Base-by-base conservation (phyloP, 2,329 filamentous ascomycete species). In the Fonsecaea monophora region DNA sequence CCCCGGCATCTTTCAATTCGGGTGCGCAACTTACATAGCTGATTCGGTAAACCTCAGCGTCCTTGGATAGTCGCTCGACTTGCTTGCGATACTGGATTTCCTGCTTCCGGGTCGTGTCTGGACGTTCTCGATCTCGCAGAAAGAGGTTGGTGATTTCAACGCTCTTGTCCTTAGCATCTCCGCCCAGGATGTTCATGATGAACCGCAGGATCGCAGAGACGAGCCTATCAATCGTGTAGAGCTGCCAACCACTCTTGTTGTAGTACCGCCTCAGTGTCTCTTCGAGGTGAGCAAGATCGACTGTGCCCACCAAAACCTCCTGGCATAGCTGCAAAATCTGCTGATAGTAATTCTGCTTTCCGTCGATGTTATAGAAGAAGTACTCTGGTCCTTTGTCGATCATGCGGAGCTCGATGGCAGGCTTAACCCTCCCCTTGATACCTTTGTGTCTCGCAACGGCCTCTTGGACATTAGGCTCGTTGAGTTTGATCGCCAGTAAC, bases 191-290 rank as follows among this genome's bases (percentile, higher is more conserved):
- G 74, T 89, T 93, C 75, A 94, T 91, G 77, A 96, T 93, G n/a
- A 87, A 87, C 18, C 93, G 85, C 66, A 90, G 90, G 45, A 97
- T 86, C 0, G 90, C 90, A 75, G 89, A 89, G 61, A 98, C 86
- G 35, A 97, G 87, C 76, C 96, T 94, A 75, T 96, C 92, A 70
- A 98, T 89, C 4, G 92, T 94, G 81, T 98, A 99, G 45, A 98
- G 81, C 74, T 93, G 92, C 90, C 94, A 99, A 6, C 95, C 95
- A 71, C 89, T 91, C 75, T 90, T 89, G 65, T 98, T 85, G 77
- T 97, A 99, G 80, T 92, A 97, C 71, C 94, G 91, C 30, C 95
- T 90, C 64, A 99, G 84, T 5, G 93, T 90, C 74, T 98, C 94
- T 78, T 98, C 94, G 72, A 96, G 92, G 35, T 92, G 89, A 61